Percentiles rank a stretch among this genome's conserved stretches.
Conservation (phyloP, 345 rosid species). For the Arabis alpina region DNA sequence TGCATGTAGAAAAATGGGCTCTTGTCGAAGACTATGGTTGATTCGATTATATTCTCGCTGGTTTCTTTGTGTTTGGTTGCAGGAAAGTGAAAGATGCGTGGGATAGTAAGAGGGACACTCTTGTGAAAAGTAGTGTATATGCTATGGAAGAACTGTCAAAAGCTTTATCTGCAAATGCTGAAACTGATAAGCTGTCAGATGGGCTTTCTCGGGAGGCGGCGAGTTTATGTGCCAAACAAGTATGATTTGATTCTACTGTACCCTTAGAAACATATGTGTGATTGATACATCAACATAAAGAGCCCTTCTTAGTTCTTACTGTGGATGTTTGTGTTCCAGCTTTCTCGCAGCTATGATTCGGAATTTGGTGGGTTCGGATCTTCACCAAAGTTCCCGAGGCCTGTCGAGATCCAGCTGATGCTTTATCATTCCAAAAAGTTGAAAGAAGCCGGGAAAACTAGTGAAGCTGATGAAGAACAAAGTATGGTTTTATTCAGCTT, state of each 20-base stretch:
- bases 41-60: neutral
- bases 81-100: slow-evolving; percentile 90
- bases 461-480: slow-evolving; percentile 51
- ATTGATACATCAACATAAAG: slow-evolving; percentile 6
- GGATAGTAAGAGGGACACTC: slow-evolving; percentile 69
- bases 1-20: neutral
- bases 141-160: slow-evolving; percentile 89
- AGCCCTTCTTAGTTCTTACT: slow-evolving; percentile 26
- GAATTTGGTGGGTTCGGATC: slow-evolving; percentile 88
- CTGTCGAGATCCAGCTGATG: slow-evolving; percentile 93
- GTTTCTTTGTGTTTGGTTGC: slow-evolving; percentile 33
- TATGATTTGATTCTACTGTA: slow-evolving; percentile 37
- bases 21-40: neutral
- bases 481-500: slow-evolving; percentile 78
- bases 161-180: slow-evolving; percentile 76
- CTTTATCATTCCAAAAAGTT: slow-evolving; percentile 72
- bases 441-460: slow-evolving; percentile 58
- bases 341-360: slow-evolving; percentile 74
- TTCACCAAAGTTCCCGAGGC: slow-evolving; percentile 96
- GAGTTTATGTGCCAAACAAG: slow-evolving; percentile 81
- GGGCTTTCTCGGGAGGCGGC: slow-evolving; percentile 60
- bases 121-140: slow-evolving; percentile 73
- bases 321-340: slow-evolving; percentile 53
- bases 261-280: neutral
- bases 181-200: slow-evolving; percentile 62